A percentile compares a stretch with the other conserved stretches of the same genome.
phyloP scores from a whole-genome alignment of 495 filamentous ascomycete genomes.

The Saxispiralis lemnorum region DNA sequence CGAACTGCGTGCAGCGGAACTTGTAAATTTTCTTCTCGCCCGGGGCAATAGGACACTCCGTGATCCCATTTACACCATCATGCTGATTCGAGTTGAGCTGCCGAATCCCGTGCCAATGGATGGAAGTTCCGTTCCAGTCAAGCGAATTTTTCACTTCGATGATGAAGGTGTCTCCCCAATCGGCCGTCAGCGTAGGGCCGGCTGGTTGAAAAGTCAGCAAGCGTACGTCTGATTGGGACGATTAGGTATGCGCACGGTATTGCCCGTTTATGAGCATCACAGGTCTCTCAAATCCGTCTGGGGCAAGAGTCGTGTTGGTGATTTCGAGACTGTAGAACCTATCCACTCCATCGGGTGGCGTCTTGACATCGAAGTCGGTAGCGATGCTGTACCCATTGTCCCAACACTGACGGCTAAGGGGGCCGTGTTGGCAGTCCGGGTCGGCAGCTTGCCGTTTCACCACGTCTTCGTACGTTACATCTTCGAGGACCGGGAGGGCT shows the following conservation, averaged over 20 bases:
- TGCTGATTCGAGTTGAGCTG: constrained; percentile 30
- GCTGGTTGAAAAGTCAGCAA: constrained; percentile 23
- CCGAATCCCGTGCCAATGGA: constrained; percentile 36
- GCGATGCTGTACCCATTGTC: constrained; percentile 16
- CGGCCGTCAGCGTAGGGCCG: constrained; percentile 22
- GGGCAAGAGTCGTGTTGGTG: constrained; percentile 18
- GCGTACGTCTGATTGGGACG: too few relatives aligned
- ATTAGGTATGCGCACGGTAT: too few relatives aligned
- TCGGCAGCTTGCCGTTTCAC: too few relatives aligned
- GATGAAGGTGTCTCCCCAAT: constrained; percentile 25
- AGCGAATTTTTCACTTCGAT: constrained; percentile 22
- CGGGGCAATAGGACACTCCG: constrained; percentile 28
- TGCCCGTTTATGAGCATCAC: constrained; percentile 18
- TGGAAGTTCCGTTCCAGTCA: constrained; percentile 26
- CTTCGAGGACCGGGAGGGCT: too few relatives aligned
- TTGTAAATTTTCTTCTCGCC: constrained; percentile 23
- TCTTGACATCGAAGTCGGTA: constrained; percentile 18
- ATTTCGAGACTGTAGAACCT: constrained; percentile 14
- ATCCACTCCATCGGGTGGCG: constrained; percentile 13
- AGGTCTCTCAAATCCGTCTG: constrained; percentile 9
- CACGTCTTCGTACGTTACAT: too few relatives aligned
- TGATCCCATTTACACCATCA: constrained; percentile 29
- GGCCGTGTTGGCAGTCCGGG: constrained; percentile 10
- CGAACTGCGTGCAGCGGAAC: constrained; percentile 3
- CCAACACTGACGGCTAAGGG: constrained; percentile 17